Evolutionary conservation across 202 grass and related monocot genomes (phyloP).

Genomic region (Tripidium arundinaceum): DNA sequence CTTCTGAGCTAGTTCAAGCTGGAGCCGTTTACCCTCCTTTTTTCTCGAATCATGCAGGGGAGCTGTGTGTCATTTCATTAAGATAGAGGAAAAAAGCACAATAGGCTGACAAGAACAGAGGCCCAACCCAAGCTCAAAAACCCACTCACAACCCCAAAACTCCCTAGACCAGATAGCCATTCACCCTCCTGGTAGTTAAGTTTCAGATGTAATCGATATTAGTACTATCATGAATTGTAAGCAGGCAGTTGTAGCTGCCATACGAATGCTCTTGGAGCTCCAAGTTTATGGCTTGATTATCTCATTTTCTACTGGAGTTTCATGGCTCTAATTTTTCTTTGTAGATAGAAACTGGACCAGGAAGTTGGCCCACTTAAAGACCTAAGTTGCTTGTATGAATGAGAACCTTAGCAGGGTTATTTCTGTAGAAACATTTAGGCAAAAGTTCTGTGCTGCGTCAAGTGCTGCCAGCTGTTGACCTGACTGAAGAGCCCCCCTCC

Average conservation of each 20-base stretch:
- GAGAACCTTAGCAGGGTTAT: not conserved
- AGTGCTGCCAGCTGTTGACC: not conserved
- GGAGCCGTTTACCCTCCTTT: not conserved
- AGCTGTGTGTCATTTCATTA: not conserved
- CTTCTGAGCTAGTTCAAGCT: not conserved
- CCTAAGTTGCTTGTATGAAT: not conserved
- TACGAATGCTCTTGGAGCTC: not conserved
- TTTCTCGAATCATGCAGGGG: not conserved
- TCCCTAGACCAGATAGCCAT: not conserved
- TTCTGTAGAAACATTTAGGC: not conserved
- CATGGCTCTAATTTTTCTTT: not conserved
- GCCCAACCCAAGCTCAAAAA: not conserved
- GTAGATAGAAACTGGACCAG: not conserved
- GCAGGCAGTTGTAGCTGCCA: not conserved
- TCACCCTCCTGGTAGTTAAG: not conserved
- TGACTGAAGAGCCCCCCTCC: no score
- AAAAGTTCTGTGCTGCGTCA: not conserved
- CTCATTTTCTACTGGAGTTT: not conserved
- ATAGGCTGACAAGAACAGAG: not conserved
- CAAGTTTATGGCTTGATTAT: not conserved
- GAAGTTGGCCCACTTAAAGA: not conserved
- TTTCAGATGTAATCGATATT: not conserved
- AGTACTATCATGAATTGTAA: not conserved
- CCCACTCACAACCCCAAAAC: not conserved
- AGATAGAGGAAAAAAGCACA: not conserved